phyloP scores from a whole-genome alignment of 805 yeast genomes.

The Ogataea ramenticola region DNA sequence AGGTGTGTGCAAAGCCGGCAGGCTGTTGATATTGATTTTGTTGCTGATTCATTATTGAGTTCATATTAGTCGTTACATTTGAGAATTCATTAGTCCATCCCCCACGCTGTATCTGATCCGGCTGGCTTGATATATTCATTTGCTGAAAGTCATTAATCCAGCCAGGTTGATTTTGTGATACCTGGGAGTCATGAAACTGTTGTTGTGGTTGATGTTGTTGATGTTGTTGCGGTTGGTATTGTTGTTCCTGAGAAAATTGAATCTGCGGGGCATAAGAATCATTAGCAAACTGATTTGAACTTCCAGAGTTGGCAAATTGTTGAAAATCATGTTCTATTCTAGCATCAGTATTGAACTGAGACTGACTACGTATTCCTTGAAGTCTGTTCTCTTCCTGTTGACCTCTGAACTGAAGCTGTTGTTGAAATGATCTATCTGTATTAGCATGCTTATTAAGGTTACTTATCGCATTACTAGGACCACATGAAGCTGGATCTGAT shows the following conservation, averaged over 20 bases:
- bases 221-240: not conserved
- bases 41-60: not conserved
- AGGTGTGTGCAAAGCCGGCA: no score
- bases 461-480: not conserved
- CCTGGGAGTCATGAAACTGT: not conserved
- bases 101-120: not conserved
- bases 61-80: not conserved
- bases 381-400: not conserved
- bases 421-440: not conserved
- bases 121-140: conserved; percentile 7
- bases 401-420: not conserved
- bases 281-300: not conserved
- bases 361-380: not conserved
- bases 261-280: not conserved
- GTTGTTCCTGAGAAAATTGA: not conserved
- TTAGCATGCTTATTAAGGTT: not conserved
- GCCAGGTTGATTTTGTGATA: conserved; percentile 3
- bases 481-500: conserved; percentile 2
- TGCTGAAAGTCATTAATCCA: conserved; percentile 18
- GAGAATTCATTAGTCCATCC: not conserved
- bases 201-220: conserved; percentile 2
- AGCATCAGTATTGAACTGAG: not conserved
- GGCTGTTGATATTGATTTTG: not conserved
- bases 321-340: not conserved
- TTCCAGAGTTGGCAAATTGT: not conserved